Evolutionary conservation across 139 green algal species (phyloP).

Genomic region (Dunaliella sp.): DNA sequence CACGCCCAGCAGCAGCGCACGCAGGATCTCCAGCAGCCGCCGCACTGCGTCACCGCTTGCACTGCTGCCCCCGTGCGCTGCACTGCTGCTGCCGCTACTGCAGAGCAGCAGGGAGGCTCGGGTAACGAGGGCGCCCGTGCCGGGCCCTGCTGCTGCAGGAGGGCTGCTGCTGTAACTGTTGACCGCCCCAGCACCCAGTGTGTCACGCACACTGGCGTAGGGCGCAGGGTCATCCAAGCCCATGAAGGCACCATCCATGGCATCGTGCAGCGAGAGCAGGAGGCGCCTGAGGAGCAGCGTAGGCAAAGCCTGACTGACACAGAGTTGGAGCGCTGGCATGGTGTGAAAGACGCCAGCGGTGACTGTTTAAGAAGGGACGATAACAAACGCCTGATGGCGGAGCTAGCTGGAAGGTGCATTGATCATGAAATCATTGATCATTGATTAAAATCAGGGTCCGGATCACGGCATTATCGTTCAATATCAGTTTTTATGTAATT

Average conservation of each 20-base stretch:
- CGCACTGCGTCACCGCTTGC: background rate
- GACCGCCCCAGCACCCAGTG: background rate
- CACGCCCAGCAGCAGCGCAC: constrained; percentile 2
- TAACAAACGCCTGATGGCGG: too few species aligned
- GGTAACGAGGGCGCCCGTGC: background rate
- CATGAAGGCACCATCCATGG: background rate
- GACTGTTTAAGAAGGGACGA: too few species aligned
- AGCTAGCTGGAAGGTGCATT: too few species aligned
- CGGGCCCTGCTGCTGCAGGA: background rate
- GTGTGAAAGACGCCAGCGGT: too few species aligned
- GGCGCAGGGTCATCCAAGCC: background rate
- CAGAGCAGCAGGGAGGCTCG: background rate
- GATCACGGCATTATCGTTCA: too few species aligned
- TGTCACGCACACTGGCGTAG: background rate
- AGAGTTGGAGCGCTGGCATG: too few species aligned
- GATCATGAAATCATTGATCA: too few species aligned
- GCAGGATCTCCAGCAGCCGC: background rate
- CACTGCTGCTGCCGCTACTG: background rate
- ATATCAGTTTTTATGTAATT: too few species aligned
- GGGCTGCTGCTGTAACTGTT: background rate
- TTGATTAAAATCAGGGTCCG: too few species aligned
- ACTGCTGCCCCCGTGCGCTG: background rate
- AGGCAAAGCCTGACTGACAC: background rate
- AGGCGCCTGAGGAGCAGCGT: background rate
- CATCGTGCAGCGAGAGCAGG: constrained; percentile 3